Conservation (phyloP, 306 rosid genomes). For the Cicer yamashitae region DNA sequence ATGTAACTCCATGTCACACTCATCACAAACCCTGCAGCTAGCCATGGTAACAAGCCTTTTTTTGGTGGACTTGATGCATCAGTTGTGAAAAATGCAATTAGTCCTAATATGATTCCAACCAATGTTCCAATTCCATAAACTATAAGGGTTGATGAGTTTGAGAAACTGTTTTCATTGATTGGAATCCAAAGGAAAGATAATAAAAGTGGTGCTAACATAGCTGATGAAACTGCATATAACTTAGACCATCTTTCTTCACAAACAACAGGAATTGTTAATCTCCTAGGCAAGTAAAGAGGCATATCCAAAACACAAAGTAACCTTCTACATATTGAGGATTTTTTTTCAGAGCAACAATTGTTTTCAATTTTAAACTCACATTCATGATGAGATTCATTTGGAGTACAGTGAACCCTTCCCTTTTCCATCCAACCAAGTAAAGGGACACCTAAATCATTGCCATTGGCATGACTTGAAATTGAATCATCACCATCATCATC, state of each 20-base stretch:
- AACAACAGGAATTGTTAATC: constrained; percentile 61
- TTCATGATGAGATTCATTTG: constrained; percentile 39
- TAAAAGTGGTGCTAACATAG: constrained; percentile 52
- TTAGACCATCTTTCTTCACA: constrained; percentile 62
- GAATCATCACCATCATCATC: constrained; percentile 37
- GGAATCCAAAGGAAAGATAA: constrained; percentile 45
- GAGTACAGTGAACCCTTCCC: constrained; percentile 41
- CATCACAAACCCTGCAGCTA: constrained; percentile 62
- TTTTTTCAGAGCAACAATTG: constrained; percentile 38
- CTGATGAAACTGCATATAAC: constrained; percentile 54
- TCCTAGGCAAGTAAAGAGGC: constrained; percentile 64
- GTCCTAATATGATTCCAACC: constrained; percentile 48
- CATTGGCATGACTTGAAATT: constrained; percentile 11
- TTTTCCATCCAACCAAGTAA: constrained; percentile 52
- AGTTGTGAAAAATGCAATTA: constrained; percentile 45
- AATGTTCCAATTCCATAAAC: constrained; percentile 50
- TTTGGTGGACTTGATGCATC: constrained; percentile 52
- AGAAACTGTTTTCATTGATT: constrained; percentile 8
- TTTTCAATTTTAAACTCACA: constrained; percentile 39
- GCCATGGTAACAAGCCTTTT: constrained; percentile 56
- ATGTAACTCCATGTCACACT: constrained; percentile 66
- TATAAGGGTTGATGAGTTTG: constrained; percentile 40
- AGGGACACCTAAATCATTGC: constrained; percentile 52
- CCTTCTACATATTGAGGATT: constrained; percentile 40
- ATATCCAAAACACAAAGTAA: constrained; percentile 46